Base-by-base conservation (phyloP, 345 rosid genomes). In the Combretum micranthum region DNA sequence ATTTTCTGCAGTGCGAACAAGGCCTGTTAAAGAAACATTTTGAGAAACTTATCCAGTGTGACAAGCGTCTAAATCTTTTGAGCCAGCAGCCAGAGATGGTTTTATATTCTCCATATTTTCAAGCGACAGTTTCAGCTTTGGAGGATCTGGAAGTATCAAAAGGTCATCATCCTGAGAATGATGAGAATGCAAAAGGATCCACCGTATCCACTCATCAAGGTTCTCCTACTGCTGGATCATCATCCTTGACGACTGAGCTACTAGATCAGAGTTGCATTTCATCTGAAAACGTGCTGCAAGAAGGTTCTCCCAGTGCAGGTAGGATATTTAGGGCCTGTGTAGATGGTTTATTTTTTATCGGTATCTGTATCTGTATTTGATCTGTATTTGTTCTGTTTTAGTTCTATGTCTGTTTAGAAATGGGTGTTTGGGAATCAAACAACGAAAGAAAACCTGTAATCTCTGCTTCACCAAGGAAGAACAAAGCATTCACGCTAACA, bases 11-110 rank as follows among this genome's bases (percentile, higher is more conserved):
- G 70, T 90, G 92, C 69, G 83, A 83, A 51, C 95, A 74, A 74
- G 97, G 97, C 64, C 70, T 87, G 62, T 68, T 94, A 65, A 83
- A 75, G 77, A 90, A 77, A 57, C 99, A 94, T 81, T 85, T 87
- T 16, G 97, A 94, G 64, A 94, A 94, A 79, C 93, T 94, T 25
- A 84, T 94, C 67, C 99, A 94, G 56, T 94, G 99, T 64, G 96
- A 90, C 67, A 71, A 73, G 83, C 92, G 96, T 15, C 75, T 94
- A 63, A 82, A 78, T 72, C 83, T 79, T 61, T 69, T 94, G 66
- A 90, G 99, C 77, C 79, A 44, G 61, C 92, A 87, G 75, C 91
- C 87, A 0, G 95, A 84, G 75, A 75, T 83, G 65, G 52, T 51
- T 53, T 61, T 87, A 73, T 88, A 83, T 65, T 85, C 96, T 46